Evolutionary conservation across 495 filamentous ascomycete species (phyloP), one percentile per base, ranked within the genome.

Genomic region (Penicillium pulvis): DNA sequence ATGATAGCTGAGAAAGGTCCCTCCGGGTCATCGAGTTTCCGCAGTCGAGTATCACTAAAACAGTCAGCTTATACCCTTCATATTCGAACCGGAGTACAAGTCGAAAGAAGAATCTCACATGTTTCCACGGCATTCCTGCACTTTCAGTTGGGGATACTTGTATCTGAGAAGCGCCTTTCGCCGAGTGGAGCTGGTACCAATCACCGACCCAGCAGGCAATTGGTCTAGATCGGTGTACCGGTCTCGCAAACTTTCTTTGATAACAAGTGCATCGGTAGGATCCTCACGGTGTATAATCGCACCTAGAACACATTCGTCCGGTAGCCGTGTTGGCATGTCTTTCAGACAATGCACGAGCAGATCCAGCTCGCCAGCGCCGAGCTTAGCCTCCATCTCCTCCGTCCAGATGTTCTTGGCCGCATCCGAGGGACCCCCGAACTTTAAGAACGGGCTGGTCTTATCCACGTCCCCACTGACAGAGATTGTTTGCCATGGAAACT

Each of bases 361-460:
- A n/a, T 53, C 56, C 41, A 58, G 23, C 35, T 58, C 56, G 17
- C 56, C 56, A n/a, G 56, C 31, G 42, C 48, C 23, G 17, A 58
- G 42, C 36, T 58, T 58, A 7, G 56, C 28, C 33, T 58, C 56
- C 56, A 58, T 46, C 30, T 51, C 56, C 28, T 58, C 56, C 19
- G 56, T 53, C 56, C 56, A 58, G 14, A 58, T 58, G 17, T 58
- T 58, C 23, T 52, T 58, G 9, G 48, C 56, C 16, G 56, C 59
- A 26, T 61, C 59, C 2, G 59, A 61, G n/a, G 59, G 59, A 4
- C 55, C 60, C 2, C 60, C 56, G 44, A 63, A 63, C 50, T 59
- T 63, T 78, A 20, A 88, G 78, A 33, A 86, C 89, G 20, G 74
- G 72, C 71, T 92, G 85, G 79, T 94, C 87, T 71, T 84, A 85